Evolutionary conservation across 176 grass and related monocot species (phyloP), one percentile per base, ranked within the genome.

Genomic region (Tillandsia leiboldiana): DNA sequence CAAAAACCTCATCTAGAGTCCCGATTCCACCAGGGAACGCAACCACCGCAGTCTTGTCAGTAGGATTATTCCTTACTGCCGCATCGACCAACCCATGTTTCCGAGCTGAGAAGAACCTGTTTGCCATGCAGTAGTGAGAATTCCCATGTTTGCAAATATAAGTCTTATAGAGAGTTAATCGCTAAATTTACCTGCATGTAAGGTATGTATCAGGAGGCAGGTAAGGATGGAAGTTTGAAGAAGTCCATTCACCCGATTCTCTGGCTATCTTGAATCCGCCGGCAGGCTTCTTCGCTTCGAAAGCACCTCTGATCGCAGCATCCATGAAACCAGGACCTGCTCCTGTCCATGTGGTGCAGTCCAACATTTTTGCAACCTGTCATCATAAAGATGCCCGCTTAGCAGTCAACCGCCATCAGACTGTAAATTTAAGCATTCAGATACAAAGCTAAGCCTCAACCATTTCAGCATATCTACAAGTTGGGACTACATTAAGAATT

Each of bases 31-130:
- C 89, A 0, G 94, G 89, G 2, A 97, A 78, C 0, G 72, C 87
- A 24, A 97, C 11, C 3, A 88, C 64, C 1, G 72, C 87, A 9
- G 94, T 97, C 77, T 14, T 75, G 53, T 92, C 84, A 0, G 68
- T 63, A 12, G 47, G 63, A 47, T 63, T 80, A 69, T 87, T 92
- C 62, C 89, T 67, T 12, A 97, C 84, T 0, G 51, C 82, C 53
- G 89, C 93, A 72, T 96, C 89, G 20, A 96, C 89, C 9, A 96
- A 74, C 0, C 88, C 93, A 42, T 96, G 93, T 69, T 97, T 97
- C 69, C 93, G 79, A 42, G 89, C 89, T 0, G 86, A 97, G 82
- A 97, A 92, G 66, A 97, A 97, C 79, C 94, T 96, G 66, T 7
- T 63, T 51, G 47, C 50, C 49, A 17, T 68, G 14, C 13, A 62